Evolutionary conservation across 257 asterid genomes (phyloP).

Genomic region (Sherardia arvensis): DNA sequence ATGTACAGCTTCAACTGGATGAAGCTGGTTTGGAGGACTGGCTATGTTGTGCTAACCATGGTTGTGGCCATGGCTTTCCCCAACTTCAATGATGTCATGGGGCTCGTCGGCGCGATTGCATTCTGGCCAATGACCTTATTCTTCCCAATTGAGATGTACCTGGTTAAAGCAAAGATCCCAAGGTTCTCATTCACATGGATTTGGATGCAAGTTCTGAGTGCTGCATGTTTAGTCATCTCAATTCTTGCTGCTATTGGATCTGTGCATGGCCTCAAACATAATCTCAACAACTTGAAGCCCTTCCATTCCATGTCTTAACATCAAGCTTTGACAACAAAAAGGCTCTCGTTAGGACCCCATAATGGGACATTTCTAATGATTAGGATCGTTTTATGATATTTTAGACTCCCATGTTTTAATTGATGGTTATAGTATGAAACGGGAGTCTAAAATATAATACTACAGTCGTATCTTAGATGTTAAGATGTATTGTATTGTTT

Average conservation of each 20-base stretch:
- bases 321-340: not conserved
- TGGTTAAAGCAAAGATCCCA: slow-evolving; percentile 24
- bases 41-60: slow-evolving; percentile 38
- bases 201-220: slow-evolving; percentile 31
- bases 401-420: too few species aligned
- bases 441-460: too few species aligned
- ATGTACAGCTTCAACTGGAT: slow-evolving; percentile 24
- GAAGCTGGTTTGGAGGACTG: slow-evolving; percentile 48
- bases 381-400: too few species aligned
- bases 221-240: slow-evolving; percentile 34
- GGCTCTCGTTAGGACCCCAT: too few species aligned
- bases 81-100: slow-evolving; percentile 60
- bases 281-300: not conserved
- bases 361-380: too few species aligned
- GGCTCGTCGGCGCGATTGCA: slow-evolving; percentile 48
- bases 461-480: too few species aligned
- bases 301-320: slow-evolving; percentile 1
- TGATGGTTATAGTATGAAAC: too few species aligned
- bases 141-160: slow-evolving; percentile 55
- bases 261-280: slow-evolving; percentile 31
- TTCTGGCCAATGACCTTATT: slow-evolving; percentile 63
- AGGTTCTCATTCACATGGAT: slow-evolving; percentile 33
- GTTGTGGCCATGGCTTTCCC: slow-evolving; percentile 51
- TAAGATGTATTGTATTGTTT: too few species aligned
- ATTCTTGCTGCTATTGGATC: slow-evolving; percentile 61